Evolutionary conservation across 441 rosid species (phyloP), one percentile per base, ranked within the genome.

Genomic region (Rhodomyrtus psidioides): DNA sequence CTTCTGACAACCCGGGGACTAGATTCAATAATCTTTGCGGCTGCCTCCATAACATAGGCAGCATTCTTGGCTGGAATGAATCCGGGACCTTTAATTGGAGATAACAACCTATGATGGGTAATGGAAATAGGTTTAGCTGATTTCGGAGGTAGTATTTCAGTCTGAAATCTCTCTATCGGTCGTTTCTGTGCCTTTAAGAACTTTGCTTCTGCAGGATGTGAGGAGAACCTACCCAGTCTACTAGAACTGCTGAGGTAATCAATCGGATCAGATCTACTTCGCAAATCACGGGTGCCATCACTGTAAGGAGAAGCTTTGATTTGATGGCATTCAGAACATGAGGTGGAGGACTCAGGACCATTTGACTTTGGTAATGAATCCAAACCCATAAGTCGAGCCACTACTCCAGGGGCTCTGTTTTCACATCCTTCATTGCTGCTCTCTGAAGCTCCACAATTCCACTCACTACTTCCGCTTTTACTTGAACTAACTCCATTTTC

Each of bases 341-440:
- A 90, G 79, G 89, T 79, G 46, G 90, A 92, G 56, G 93, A 87
- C 88, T 92, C 93, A 3, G 83, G 84, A 87, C 83, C 88, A 85
- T 84, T 92, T 28, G 91, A 82, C 9, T 90, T 91, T 46, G 99
- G 99, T 88, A 97, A 88, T 21, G 95, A 92, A 90, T 97, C 93
- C 89, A 96, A 88, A 86, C 99, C 99, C 99, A 97, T 97, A 60
- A 97, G 98, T 89, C 96, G 94, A 56, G 99, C 99, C 84, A 97
- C 97, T 60, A 95, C 98, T 82, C 99, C 95, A 2, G 99, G 98
- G 53, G 94, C 95, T 90, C 89, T 92, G 62, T 91, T 84, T 70
- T 90, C 96, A 88, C 42, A 91, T 85, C 92, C 95, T 84, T 95
- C 98, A 81, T 95, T 96, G 87, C 97, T 94, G 84, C 88, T 90